phyloP scores from a whole-genome alignment of 768 basidiomycete genomes.

The Boletus barrowsii region DNA sequence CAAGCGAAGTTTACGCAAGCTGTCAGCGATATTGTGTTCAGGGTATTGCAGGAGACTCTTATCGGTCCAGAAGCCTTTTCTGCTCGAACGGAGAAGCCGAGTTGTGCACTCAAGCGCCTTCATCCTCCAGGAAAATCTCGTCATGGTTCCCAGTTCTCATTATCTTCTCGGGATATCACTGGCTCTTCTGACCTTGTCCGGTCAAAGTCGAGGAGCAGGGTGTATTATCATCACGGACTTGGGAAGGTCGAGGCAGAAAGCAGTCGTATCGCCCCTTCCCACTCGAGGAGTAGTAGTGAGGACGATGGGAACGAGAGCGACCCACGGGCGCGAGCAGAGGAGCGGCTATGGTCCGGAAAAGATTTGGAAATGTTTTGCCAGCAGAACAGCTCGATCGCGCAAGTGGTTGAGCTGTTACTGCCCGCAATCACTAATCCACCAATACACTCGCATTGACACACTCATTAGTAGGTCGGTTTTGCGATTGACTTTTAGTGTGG shows the following conservation, averaged over 20 bases:
- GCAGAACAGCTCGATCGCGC: conserved; percentile 84
- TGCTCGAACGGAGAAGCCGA: conserved; percentile 27
- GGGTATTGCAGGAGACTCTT: conserved; percentile 81
- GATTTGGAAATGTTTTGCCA: conserved; percentile 82
- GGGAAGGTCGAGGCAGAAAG: conserved; percentile 64
- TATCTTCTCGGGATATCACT: conserved; percentile 22
- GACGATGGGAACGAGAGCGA: conserved; percentile 32
- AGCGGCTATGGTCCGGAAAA: conserved; percentile 70
- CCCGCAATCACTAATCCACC: conserved; percentile 44
- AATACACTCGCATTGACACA: conserved; percentile 22
- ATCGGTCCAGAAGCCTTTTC: conserved; percentile 41
- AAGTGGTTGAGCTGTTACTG: conserved; percentile 65
- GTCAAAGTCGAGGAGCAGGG: conserved; percentile 68
- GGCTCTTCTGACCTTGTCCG: conserved; percentile 45
- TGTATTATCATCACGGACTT: conserved; percentile 61
- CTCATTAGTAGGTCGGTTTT: conserved; percentile 21
- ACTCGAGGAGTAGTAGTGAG: conserved; percentile 30
- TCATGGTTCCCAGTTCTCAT: conserved; percentile 25
- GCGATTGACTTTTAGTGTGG: neutral
- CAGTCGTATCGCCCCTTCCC: conserved; percentile 17
- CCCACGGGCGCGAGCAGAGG: conserved; percentile 38
- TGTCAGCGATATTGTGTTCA: conserved; percentile 73
- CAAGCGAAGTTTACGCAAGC: conserved; percentile 56
- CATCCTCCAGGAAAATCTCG: conserved; percentile 11
- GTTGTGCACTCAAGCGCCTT: conserved; percentile 36